phyloP scores from a whole-genome alignment of 2,329 filamentous ascomycete species.

The Claviceps arundinis region DNA sequence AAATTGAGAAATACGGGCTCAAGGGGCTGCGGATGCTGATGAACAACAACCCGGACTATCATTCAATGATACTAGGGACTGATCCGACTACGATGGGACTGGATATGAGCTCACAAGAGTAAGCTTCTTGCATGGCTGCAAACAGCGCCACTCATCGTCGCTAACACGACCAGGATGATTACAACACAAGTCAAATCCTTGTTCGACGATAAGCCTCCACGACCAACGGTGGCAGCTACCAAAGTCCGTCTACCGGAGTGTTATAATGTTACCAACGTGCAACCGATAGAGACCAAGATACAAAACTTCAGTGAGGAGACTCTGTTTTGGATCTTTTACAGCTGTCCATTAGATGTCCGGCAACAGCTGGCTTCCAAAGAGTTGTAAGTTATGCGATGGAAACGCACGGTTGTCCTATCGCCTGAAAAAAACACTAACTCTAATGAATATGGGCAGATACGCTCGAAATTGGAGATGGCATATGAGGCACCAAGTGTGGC shows the following conservation, averaged over 20 bases:
- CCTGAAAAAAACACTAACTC: not conserved
- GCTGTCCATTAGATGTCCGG: slow-evolving; percentile 47
- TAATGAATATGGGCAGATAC: slow-evolving; percentile 28
- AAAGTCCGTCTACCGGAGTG: slow-evolving; percentile 50
- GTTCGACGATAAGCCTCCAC: slow-evolving; percentile 45
- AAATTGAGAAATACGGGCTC: slow-evolving; percentile 50
- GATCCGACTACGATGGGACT: slow-evolving; percentile 44
- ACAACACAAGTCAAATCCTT: slow-evolving; percentile 48
- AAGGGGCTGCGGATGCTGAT: slow-evolving; percentile 51
- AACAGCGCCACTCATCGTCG: not conserved
- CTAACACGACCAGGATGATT: slow-evolving; percentile 30
- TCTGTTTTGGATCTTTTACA: slow-evolving; percentile 58
- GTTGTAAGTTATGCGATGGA: slow-evolving; percentile 32
- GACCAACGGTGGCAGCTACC: slow-evolving; percentile 36
- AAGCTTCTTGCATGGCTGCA: slow-evolving; percentile 18
- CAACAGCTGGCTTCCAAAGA: slow-evolving; percentile 51
- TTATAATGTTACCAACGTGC: slow-evolving; percentile 53
- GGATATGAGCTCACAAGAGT: slow-evolving; percentile 45
- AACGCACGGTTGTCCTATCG: not conserved
- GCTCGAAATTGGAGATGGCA: slow-evolving; percentile 57
- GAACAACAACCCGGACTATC: slow-evolving; percentile 51
- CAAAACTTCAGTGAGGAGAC: slow-evolving; percentile 56
- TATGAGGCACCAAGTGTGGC: slow-evolving; percentile 52
- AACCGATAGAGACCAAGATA: slow-evolving; percentile 52
- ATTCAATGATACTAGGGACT: slow-evolving; percentile 45